Conservation (phyloP, 148 eudicot species). For the Cornus suecica region DNA sequence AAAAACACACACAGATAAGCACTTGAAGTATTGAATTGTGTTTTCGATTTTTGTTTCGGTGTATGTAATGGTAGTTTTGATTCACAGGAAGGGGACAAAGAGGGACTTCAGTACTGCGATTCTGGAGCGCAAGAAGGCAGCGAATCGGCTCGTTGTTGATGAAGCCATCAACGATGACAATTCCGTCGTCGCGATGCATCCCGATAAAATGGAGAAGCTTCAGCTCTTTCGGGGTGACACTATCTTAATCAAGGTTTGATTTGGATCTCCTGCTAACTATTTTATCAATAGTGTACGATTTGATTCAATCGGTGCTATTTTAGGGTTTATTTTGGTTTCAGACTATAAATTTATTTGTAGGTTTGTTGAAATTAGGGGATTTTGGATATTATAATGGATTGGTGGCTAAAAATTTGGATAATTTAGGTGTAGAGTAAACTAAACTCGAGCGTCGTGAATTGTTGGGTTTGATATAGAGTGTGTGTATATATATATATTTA, state of each 20-base stretch:
- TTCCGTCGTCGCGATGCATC: slow-evolving; percentile 73
- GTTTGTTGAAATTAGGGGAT: background rate
- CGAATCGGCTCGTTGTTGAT: slow-evolving; percentile 75
- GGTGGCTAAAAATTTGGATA: background rate
- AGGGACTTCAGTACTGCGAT: slow-evolving; percentile 82
- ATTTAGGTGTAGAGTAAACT: too few species aligned
- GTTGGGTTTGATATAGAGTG: background rate
- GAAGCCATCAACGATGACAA: slow-evolving; percentile 82
- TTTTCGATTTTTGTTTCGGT: background rate
- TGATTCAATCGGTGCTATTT: background rate
- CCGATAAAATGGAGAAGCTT: slow-evolving; percentile 86
- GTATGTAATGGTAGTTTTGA: background rate
- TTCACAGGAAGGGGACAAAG: slow-evolving; percentile 63
- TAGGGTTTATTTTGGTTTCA: background rate
- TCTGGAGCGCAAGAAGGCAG: slow-evolving; percentile 69
- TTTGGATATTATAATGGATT: slow-evolving; percentile 4
- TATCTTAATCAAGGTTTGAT: slow-evolving; percentile 61
- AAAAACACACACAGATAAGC: background rate
- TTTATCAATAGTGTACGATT: background rate
- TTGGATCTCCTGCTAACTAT: background rate
- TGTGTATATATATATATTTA: background rate
- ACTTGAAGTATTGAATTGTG: background rate
- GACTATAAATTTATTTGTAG: background rate
- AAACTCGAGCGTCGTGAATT: too few species aligned
- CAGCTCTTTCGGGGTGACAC: slow-evolving; percentile 88